These are phyloP conservation scores for Talaromyces liani DNA, from an alignment of 495 filamentous ascomycete species.

Conservation along the genomic window DNA sequence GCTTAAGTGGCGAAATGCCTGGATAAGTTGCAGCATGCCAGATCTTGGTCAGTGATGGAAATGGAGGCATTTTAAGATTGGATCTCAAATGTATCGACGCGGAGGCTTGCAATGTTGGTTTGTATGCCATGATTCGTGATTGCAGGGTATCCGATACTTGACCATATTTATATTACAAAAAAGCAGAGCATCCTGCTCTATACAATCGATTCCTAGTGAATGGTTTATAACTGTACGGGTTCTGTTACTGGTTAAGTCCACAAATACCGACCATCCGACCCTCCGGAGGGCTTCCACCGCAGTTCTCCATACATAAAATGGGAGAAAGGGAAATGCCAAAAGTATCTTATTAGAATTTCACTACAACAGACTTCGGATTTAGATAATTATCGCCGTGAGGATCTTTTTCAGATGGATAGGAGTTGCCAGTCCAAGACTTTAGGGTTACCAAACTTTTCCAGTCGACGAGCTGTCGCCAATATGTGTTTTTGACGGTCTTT, in stretches of 20 bases:
- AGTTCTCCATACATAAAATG: background rate
- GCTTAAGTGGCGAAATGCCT: conserved; percentile 25
- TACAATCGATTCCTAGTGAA: background rate
- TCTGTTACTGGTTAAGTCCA: background rate
- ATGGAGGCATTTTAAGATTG: background rate
- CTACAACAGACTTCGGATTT: too few species aligned
- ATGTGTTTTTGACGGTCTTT: too few species aligned
- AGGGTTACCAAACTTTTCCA: too few species aligned
- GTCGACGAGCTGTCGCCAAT: too few species aligned
- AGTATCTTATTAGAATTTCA: background rate
- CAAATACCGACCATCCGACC: background rate
- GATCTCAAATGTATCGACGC: background rate
- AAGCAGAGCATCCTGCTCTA: background rate
- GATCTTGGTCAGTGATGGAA: conserved; percentile 3
- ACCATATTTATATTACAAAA: background rate
- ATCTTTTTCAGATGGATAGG: too few species aligned
- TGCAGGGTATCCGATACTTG: background rate
- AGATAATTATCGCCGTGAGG: too few species aligned
- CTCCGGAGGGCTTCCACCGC: background rate
- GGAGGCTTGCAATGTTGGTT: background rate
- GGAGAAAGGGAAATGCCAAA: background rate
- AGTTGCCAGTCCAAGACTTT: too few species aligned
- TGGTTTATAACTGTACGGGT: background rate
- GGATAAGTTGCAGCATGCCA: conserved; percentile 25
- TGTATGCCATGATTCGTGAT: background rate